phyloP scores from a whole-genome alignment of 352 stramenopile species.

The Pythium utonaiense region DNA sequence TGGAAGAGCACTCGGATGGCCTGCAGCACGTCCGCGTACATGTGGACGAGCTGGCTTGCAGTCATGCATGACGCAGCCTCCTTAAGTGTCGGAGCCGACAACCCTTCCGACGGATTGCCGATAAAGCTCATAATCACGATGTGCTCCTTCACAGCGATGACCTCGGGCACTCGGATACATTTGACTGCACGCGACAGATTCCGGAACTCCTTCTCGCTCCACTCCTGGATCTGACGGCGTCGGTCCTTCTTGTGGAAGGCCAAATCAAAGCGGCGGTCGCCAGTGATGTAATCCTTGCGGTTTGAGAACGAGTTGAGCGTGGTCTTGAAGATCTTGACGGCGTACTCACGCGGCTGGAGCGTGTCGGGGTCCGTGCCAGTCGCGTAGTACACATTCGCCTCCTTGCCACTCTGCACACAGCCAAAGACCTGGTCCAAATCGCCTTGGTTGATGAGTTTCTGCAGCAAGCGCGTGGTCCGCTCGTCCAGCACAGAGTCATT shows the following conservation, averaged over 20 bases:
- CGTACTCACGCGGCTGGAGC: constrained; percentile 29
- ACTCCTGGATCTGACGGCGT: constrained; percentile 63
- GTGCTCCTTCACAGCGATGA: constrained; percentile 56
- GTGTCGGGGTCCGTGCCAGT: constrained; percentile 47
- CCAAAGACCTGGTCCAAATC: constrained; percentile 71
- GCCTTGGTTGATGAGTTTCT: constrained; percentile 33
- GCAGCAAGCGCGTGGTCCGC: constrained; percentile 42
- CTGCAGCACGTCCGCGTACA: constrained; percentile 54
- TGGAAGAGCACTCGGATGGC: constrained; percentile 51
- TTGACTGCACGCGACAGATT: constrained; percentile 57
- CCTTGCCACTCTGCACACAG: constrained; percentile 77
- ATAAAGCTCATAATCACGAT: constrained; percentile 77
- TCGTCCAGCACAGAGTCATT: constrained; percentile 76
- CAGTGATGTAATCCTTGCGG: constrained; percentile 78
- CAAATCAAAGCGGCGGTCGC: constrained; percentile 71
- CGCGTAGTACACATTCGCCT: constrained; percentile 79
- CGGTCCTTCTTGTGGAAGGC: constrained; percentile 72
- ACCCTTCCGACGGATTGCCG: constrained; percentile 35
- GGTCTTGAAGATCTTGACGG: constrained; percentile 84
- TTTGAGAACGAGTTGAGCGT: constrained; percentile 83
- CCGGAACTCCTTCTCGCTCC: constrained; percentile 73
- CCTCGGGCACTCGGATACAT: constrained; percentile 41
- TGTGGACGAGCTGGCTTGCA: constrained; percentile 39
- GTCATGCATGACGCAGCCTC: constrained; percentile 53
- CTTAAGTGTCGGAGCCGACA: constrained; percentile 65